phyloP scores from a whole-genome alignment of 805 yeast genomes.

The Grigorovia humatica region DNA sequence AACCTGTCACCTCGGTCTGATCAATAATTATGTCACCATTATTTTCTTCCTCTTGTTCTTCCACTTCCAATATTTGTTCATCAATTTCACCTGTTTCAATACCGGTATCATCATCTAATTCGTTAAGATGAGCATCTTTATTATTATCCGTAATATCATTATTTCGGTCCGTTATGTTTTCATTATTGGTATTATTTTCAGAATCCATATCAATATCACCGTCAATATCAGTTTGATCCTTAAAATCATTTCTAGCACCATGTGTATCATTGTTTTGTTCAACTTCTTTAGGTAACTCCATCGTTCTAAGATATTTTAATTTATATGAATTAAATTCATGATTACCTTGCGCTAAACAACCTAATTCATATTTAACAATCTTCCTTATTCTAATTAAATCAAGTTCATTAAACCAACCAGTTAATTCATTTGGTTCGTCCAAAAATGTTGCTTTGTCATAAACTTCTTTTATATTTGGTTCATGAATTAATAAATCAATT shows the following conservation, averaged over 20 bases:
- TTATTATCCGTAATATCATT: too few relatives aligned
- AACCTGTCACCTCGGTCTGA: not conserved
- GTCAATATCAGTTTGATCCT: too few relatives aligned
- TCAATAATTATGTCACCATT: conserved; percentile 13
- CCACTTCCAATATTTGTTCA: conserved; percentile 24
- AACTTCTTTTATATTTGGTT: conserved; percentile 41
- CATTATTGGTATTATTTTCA: conserved; percentile 2
- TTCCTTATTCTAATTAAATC: conserved; percentile 56
- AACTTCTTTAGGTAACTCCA: conserved; percentile 28
- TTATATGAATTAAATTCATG: conserved; percentile 34
- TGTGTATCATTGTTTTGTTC: conserved; percentile 20
- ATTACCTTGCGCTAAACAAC: conserved; percentile 44
- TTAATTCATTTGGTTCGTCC: conserved; percentile 32
- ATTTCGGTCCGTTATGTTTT: not conserved
- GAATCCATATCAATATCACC: conserved; percentile 19
- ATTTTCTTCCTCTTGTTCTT: conserved; percentile 25
- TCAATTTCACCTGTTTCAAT: conserved; percentile 26
- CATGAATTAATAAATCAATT: conserved; percentile 65
- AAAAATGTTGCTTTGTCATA: conserved; percentile 41
- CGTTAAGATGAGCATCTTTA: conserved; percentile 3
- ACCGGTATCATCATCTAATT: conserved; percentile 16
- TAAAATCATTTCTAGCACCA: not conserved
- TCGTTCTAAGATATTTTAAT: conserved; percentile 30
- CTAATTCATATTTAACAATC: conserved; percentile 62
- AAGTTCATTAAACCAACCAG: conserved; percentile 69